phyloP scores from a whole-genome alignment of 225 moss, liverwort and hornwort species.

The Sphagnum tenellum region DNA sequence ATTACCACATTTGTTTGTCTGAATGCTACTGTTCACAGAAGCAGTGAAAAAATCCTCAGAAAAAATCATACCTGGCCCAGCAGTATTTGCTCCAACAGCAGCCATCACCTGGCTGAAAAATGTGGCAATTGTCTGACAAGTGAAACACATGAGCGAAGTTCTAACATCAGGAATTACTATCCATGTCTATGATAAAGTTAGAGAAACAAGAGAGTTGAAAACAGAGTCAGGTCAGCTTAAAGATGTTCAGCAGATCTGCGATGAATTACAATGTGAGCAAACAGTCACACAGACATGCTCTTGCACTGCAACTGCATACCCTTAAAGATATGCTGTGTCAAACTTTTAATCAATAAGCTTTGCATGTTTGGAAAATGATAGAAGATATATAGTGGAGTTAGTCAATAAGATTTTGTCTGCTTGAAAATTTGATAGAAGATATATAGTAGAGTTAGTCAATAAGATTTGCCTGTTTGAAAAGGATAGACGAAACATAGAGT shows the following conservation, averaged over 20 bases:
- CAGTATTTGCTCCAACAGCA: conserved; percentile 94
- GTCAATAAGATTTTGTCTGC: too few species aligned
- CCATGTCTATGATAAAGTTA: neutral
- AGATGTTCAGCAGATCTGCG: neutral
- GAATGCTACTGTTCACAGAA: too few species aligned
- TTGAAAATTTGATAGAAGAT: neutral
- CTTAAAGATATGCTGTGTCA: neutral
- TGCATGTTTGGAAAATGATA: too few species aligned
- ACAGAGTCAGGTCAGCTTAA: neutral
- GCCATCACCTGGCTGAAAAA: conserved; percentile 99
- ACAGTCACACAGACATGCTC: neutral
- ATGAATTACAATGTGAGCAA: neutral
- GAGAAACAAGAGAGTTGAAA: neutral
- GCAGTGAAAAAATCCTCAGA: neutral
- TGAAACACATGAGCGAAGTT: conserved; percentile 7
- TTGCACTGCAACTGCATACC: neutral
- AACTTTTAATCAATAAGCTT: neutral
- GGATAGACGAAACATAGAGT: neutral
- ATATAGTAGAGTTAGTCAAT: neutral
- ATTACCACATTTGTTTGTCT: too few species aligned
- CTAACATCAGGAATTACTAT: neutral
- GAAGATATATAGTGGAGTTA: too few species aligned
- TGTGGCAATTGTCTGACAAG: conserved; percentile 75
- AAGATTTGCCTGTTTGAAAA: neutral
- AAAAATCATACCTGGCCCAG: conserved; percentile 69